phyloP scores from a whole-genome alignment of 805 yeast species.

The Starmera dryadoides region DNA sequence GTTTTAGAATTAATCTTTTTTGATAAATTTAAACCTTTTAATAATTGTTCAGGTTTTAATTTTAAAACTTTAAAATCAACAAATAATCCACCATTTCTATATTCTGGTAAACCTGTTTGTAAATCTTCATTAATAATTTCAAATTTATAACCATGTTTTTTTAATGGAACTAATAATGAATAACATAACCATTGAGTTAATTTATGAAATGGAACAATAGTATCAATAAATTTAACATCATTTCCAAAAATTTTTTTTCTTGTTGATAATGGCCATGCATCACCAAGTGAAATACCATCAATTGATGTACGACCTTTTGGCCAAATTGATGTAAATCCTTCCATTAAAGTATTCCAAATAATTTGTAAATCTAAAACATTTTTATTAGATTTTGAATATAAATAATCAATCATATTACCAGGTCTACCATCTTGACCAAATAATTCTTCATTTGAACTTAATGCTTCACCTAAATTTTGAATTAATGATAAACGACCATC shows the following conservation, averaged over 20 bases:
- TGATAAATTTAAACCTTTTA: constrained; percentile 31
- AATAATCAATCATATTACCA: constrained; percentile 47
- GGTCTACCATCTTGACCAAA: constrained; percentile 44
- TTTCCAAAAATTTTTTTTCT: constrained; percentile 16
- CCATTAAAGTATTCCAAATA: constrained; percentile 50
- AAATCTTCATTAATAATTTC: constrained; percentile 66
- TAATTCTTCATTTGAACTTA: constrained; percentile 29
- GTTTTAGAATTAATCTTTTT: constrained; percentile 19
- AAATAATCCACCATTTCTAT: constrained; percentile 62
- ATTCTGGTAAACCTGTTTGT: constrained; percentile 85
- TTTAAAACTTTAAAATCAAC: constrained; percentile 46
- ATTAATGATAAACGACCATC: constrained; percentile 46
- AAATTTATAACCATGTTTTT: constrained; percentile 40
- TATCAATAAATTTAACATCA: constrained; percentile 20
- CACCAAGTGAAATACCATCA: constrained; percentile 49
- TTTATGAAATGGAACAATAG: constrained; percentile 56
- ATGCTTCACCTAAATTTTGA: constrained; percentile 40
- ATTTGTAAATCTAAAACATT: constrained; percentile 31
- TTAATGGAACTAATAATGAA: constrained; percentile 48
- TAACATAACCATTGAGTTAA: constrained; percentile 63
- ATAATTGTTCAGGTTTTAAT: constrained; percentile 34
- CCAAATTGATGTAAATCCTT: constrained; percentile 54
- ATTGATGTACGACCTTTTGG: constrained; percentile 48
- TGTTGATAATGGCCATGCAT: constrained; percentile 47
- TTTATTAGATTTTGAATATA: constrained; percentile 18